These are phyloP conservation scores for Corylus heterophylla DNA, from an alignment of 306 rosid genomes.

Conservation along the genomic window DNA sequence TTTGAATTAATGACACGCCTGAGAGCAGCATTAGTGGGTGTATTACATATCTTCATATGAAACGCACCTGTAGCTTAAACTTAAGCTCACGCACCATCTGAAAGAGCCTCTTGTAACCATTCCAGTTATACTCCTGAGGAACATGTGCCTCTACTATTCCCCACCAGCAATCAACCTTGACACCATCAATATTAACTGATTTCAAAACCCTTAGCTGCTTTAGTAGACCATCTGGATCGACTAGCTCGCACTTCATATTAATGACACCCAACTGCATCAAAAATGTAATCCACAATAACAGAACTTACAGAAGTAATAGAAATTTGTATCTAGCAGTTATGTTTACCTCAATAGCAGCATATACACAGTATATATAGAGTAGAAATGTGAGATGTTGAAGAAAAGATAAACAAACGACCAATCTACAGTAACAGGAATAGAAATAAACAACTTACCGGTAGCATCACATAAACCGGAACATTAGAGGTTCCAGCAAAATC, in stretches of 20 bases:
- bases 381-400: slow-evolving; percentile 14
- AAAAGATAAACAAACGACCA: slow-evolving; percentile 25
- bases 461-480: slow-evolving; percentile 92
- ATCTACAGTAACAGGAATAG: slow-evolving; percentile 9
- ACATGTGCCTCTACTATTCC: slow-evolving; percentile 96
- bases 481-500: slow-evolving; percentile 74
- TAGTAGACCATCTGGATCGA: slow-evolving; percentile 82
- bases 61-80: slow-evolving; percentile 84
- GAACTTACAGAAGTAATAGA: slow-evolving; percentile 13
- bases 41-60: neutral
- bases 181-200: slow-evolving; percentile 80
- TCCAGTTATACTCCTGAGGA: slow-evolving; percentile 97
- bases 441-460: slow-evolving; percentile 64
- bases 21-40: neutral
- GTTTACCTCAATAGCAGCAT: neutral
- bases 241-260: slow-evolving; percentile 91
- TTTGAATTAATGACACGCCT: neutral
- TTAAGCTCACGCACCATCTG: slow-evolving; percentile 82
- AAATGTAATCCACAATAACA: slow-evolving; percentile 24
- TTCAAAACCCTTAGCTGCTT: slow-evolving; percentile 89
- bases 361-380: neutral
- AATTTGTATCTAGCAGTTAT: slow-evolving; percentile 22
- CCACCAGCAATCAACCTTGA: slow-evolving; percentile 98
- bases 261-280: slow-evolving; percentile 79
- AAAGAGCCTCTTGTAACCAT: slow-evolving; percentile 91